Evolutionary conservation across 169 alveolate species (phyloP).

Genomic region (Haemoproteus tartakovskyi): DNA sequence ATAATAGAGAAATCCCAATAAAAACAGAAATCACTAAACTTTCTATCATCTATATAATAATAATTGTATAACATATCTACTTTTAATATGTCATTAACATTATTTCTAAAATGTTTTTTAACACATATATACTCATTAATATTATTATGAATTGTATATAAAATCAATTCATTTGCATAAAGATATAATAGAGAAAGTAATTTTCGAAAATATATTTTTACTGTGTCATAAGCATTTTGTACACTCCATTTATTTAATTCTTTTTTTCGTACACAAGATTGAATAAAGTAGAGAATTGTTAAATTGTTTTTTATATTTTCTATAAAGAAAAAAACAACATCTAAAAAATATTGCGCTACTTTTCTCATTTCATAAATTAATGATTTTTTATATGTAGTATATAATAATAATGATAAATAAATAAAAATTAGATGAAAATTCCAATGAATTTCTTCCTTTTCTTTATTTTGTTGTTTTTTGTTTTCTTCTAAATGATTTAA

Average conservation of each 20-base stretch:
- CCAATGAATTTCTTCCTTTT: neutral
- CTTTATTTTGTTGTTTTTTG: too few species aligned
- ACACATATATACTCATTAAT: conserved; percentile 31
- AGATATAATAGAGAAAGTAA: conserved; percentile 34
- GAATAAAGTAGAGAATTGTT: conserved; percentile 46
- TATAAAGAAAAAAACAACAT: conserved; percentile 51
- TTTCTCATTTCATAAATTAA: conserved; percentile 51
- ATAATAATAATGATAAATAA: conserved; percentile 12
- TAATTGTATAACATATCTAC: conserved; percentile 19
- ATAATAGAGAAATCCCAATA: conserved; percentile 64
- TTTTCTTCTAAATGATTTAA: too few species aligned
- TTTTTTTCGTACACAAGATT: conserved; percentile 5
- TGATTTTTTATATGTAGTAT: conserved; percentile 17
- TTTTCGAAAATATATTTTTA: conserved; percentile 51
- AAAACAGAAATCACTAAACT: conserved; percentile 39
- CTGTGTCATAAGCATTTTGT: neutral
- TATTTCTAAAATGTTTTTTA: conserved; percentile 43
- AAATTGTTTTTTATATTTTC: conserved; percentile 64
- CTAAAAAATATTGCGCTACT: conserved; percentile 52
- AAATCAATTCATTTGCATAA: conserved; percentile 59
- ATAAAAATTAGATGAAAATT: conserved; percentile 19
- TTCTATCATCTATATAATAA: conserved; percentile 1
- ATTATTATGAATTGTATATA: conserved; percentile 33
- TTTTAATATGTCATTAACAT: conserved; percentile 1
- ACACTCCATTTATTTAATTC: too few species aligned